These are phyloP conservation scores for Lentinus brumalis DNA, from an alignment of 768 basidiomycete species.

Conservation along the genomic window DNA sequence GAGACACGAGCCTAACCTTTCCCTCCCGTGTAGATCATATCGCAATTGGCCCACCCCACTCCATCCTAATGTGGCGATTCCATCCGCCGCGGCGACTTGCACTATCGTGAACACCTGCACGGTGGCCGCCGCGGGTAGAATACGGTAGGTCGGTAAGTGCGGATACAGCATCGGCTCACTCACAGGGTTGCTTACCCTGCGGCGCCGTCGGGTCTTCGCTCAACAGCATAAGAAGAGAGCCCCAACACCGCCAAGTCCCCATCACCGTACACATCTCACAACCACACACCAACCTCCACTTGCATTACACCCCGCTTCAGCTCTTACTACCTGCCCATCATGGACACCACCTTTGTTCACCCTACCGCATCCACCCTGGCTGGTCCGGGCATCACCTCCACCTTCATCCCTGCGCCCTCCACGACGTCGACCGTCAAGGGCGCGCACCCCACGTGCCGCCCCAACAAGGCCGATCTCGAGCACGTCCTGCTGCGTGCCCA, in stretches of 20 bases:
- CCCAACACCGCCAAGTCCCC: neutral
- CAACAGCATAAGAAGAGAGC: conserved; percentile 1
- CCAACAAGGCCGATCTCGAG: conserved; percentile 22
- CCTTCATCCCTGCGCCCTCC: neutral
- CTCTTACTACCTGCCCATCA: neutral
- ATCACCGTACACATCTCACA: neutral
- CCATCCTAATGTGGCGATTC: too few species aligned
- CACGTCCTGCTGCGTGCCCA: conserved; percentile 13
- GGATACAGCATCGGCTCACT: too few species aligned
- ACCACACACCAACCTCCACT: neutral
- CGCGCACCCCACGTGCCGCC: conserved; percentile 8
- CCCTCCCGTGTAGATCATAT: too few species aligned
- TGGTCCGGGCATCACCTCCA: conserved; percentile 10
- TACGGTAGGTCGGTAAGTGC: too few species aligned
- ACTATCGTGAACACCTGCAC: too few species aligned
- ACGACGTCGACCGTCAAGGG: neutral
- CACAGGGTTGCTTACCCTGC: too few species aligned
- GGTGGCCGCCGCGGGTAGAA: too few species aligned
- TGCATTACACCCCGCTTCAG: neutral
- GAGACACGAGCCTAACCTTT: too few species aligned
- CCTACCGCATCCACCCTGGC: conserved; percentile 14
- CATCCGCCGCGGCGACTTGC: too few species aligned
- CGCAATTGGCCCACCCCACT: too few species aligned
- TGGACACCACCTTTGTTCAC: neutral
- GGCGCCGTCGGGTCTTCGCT: neutral